Conservation (phyloP, 148 eudicot genomes). For the Fagopyrum homotropicum region DNA sequence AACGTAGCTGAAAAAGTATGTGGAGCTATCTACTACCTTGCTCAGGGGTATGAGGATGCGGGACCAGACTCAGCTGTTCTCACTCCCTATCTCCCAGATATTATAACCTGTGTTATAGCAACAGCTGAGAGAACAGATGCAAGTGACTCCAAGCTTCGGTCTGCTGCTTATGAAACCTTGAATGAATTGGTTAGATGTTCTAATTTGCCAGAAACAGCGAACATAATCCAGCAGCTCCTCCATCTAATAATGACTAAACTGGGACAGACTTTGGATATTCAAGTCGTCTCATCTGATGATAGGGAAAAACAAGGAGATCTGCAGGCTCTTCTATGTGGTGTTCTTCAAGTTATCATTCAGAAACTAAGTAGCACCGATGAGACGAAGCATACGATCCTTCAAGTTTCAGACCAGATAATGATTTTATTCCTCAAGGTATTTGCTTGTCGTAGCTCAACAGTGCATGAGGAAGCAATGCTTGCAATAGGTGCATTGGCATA, state of each 20-base stretch:
- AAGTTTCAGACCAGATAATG: slow-evolving; percentile 45
- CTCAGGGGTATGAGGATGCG: slow-evolving; percentile 59
- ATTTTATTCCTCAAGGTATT: slow-evolving; percentile 47
- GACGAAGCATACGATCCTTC: slow-evolving; percentile 31
- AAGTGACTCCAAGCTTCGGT: slow-evolving; percentile 43
- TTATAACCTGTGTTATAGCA: slow-evolving; percentile 42
- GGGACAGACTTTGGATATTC: slow-evolving; percentile 43
- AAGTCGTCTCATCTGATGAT: slow-evolving; percentile 37
- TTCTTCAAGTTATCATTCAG: slow-evolving; percentile 53
- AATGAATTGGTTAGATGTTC: slow-evolving; percentile 61
- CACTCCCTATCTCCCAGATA: slow-evolving; percentile 46
- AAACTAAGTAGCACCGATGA: slow-evolving; percentile 39
- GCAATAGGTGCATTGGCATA: slow-evolving; percentile 72
- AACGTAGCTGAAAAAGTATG: slow-evolving; percentile 60
- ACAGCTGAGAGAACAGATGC: slow-evolving; percentile 50
- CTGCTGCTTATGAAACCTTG: slow-evolving; percentile 64
- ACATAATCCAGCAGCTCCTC: slow-evolving; percentile 37
- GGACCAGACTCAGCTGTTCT: slow-evolving; percentile 35
- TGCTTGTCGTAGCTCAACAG: slow-evolving; percentile 53
- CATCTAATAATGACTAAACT: slow-evolving; percentile 44
- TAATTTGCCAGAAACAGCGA: slow-evolving; percentile 38
- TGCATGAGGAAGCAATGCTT: slow-evolving; percentile 81
- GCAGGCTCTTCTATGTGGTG: slow-evolving; percentile 64
- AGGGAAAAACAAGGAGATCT: slow-evolving; percentile 59
- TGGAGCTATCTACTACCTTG: slow-evolving; percentile 60